Evolutionary conservation across 2,329 filamentous ascomycete species (phyloP), one percentile per base, ranked within the genome.

Genomic region (Bipolaris cookei): DNA sequence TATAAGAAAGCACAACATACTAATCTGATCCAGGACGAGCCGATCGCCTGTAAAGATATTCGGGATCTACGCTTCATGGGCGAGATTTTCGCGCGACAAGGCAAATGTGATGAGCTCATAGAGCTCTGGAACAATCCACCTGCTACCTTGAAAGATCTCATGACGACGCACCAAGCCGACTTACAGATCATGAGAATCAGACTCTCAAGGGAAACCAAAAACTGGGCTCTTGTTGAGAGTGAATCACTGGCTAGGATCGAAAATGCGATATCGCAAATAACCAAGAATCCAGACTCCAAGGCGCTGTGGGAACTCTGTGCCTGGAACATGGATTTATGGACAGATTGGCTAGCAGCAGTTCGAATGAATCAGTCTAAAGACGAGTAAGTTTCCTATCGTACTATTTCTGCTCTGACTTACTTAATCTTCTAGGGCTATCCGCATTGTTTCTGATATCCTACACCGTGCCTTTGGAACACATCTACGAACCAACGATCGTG

Each of bases 41-140:
- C 60, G 0, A 66, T 71, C 44, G 66, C 66, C 43, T 59, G 75
- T 20, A 63, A 69, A 21, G 64, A 68, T 25, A 70, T 73, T 47
- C 63, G 70, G 11, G 72, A 75, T 54, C 51, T 76, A 25, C 70
- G 71, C 18, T 75, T 76, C 47, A 74, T 75, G 70, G 66, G 62
- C 6, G 62, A 69, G 13, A 66, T 76, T 30, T 75, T 68, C 39
- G 37, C 56, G 25, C 62, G 68, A 18, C 73, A 74, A 55, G 47
- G 56, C 13, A 63, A 62, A 21, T 60, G 44, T 14, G 53, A 48
- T 16, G 71, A 75, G 41, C 61, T 76, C 1, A 43, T 70, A n/a
- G 44, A 67, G 4, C 54, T 71, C 1, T 74, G 71, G 69, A 46
- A 54, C 10, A 51, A 57, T 13, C 60, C 69, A 8, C 61, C 69